These are phyloP conservation scores for Dalbergia cochinchinensis DNA, from an alignment of 306 rosid genomes.

Conservation along the genomic window DNA sequence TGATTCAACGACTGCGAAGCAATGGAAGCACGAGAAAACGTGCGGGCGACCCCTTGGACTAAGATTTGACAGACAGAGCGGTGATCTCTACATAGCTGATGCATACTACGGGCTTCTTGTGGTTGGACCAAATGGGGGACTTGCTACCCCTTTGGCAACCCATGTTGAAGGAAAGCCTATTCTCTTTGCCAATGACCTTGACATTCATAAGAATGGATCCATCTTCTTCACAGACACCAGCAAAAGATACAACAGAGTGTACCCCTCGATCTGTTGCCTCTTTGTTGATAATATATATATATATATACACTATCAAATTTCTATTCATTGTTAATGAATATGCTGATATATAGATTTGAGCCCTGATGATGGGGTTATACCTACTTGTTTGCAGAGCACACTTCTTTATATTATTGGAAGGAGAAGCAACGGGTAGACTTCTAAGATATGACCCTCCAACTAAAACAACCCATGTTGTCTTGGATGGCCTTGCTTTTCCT, in stretches of 20 bases:
- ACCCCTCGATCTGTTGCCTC: not conserved
- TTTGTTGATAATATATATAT: too few species aligned
- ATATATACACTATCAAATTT: too few species aligned
- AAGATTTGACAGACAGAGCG: slow-evolving; percentile 74
- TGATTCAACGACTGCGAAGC: slow-evolving; percentile 82
- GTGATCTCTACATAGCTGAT: slow-evolving; percentile 84
- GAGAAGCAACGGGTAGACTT: slow-evolving; percentile 94
- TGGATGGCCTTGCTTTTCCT: slow-evolving; percentile 94
- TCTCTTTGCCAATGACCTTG: slow-evolving; percentile 94
- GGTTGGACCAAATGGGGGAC: slow-evolving; percentile 87
- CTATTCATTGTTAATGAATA: too few species aligned
- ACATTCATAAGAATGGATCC: slow-evolving; percentile 85
- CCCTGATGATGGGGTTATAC: not conserved
- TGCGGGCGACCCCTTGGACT: slow-evolving; percentile 92
- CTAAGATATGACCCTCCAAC: slow-evolving; percentile 90
- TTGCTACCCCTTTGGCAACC: slow-evolving; percentile 74
- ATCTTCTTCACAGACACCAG: slow-evolving; percentile 93
- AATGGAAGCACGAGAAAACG: slow-evolving; percentile 86
- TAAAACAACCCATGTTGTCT: slow-evolving; percentile 78
- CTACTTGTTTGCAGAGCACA: slow-evolving; percentile 58
- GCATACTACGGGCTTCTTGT: slow-evolving; percentile 85
- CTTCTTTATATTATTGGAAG: slow-evolving; percentile 84
- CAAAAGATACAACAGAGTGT: slow-evolving; percentile 88
- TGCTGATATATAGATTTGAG: not conserved
- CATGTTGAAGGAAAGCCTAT: slow-evolving; percentile 79